These are phyloP conservation scores for Plantago elongata DNA, from an alignment of 257 asterid species.

Conservation along the genomic window DNA sequence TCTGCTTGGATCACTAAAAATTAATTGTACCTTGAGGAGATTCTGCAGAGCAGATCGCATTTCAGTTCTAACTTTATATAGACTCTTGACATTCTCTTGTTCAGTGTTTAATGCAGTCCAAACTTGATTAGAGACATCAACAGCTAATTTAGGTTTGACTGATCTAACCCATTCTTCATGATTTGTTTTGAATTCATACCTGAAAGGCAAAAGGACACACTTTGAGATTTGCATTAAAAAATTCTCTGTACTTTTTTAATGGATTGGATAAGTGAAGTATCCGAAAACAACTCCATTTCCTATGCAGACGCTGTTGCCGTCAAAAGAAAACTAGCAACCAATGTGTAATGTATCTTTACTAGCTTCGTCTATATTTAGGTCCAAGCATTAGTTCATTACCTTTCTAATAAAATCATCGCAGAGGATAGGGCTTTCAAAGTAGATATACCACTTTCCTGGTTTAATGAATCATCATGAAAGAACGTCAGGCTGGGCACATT, in stretches of 20 bases:
- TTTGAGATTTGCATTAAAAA: conserved; percentile 9
- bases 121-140: conserved; percentile 49
- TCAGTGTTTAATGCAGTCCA: conserved; percentile 47
- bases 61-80: conserved; percentile 76
- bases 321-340: no score
- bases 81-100: conserved; percentile 61
- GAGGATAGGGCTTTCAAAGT: conserved; percentile 63
- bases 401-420: conserved; percentile 67
- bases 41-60: conserved; percentile 67
- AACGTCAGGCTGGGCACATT: conserved; percentile 67
- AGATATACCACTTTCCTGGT: conserved; percentile 54
- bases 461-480: conserved; percentile 45
- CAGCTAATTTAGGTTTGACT: conserved; percentile 62
- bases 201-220: conserved; percentile 29
- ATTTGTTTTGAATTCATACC: conserved; percentile 81
- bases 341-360: no score
- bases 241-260: background rate
- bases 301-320: no score
- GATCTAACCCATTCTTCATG: conserved; percentile 82
- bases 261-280: no score
- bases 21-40: conserved; percentile 64
- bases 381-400: conserved; percentile 38
- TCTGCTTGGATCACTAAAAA: background rate
- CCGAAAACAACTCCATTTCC: no score
- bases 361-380: background rate